phyloP scores from a whole-genome alignment of 345 rosid genomes.

The Laguncularia racemosa region DNA sequence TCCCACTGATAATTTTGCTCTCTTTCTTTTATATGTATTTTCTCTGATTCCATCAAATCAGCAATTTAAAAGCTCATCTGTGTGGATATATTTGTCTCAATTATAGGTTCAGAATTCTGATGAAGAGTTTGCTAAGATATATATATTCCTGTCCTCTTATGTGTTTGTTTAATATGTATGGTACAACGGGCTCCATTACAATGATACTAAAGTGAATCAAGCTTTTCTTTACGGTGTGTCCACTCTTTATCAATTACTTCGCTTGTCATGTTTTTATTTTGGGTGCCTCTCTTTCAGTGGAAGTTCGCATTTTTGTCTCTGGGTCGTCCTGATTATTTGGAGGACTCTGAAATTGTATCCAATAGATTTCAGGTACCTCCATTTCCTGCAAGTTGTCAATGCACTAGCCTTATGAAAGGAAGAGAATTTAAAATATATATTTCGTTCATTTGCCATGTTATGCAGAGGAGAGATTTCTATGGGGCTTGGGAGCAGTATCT shows the following conservation, averaged over 20 bases:
- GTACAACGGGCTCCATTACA: not conserved
- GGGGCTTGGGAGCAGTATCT: slow-evolving; percentile 82
- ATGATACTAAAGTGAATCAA: not conserved
- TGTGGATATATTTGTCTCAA: not conserved
- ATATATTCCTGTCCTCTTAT: not conserved
- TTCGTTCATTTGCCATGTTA: not conserved
- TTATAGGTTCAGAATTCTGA: slow-evolving; percentile 64
- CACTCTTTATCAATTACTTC: slow-evolving; percentile 2
- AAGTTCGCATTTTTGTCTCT: slow-evolving; percentile 64
- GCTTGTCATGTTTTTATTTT: not conserved
- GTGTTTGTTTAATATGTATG: too few species aligned
- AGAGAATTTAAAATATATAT: not conserved
- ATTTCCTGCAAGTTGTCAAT: too few species aligned
- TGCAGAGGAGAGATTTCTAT: slow-evolving; percentile 53
- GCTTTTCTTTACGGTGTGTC: too few species aligned
- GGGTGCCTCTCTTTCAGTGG: slow-evolving; percentile 34
- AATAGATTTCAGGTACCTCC: slow-evolving; percentile 52
- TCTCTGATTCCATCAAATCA: not conserved
- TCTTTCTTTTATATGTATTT: not conserved
- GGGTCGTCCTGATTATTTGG: slow-evolving; percentile 66
- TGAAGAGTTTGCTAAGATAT: slow-evolving; percentile 56
- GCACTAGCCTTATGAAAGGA: too few species aligned
- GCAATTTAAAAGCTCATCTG: not conserved
- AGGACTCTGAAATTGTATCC: slow-evolving; percentile 49
- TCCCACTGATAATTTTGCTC: not conserved